Base-by-base conservation (phyloP, 2,329 filamentous ascomycete genomes). In the Blumeria hordei region DNA sequence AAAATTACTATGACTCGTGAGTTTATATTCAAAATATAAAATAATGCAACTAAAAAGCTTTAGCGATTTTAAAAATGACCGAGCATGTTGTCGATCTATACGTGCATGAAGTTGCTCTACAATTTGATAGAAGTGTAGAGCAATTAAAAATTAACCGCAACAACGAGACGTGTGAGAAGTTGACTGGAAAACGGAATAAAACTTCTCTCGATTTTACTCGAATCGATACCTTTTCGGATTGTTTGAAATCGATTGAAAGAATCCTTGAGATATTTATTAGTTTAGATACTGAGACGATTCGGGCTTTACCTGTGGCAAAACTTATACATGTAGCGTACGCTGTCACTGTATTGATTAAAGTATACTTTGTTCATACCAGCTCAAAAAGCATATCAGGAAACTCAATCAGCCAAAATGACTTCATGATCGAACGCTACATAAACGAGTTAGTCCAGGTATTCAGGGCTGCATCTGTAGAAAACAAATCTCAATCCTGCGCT, bases 381-480 rank as follows among this genome's bases (percentile, higher is more conserved):
- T 75, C 80, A 0, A 74, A 75, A 43, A 81, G 77, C 14, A 79
- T 81, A 60, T 73, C 88, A 1, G 79, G 78, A n/a, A 75, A 76
- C 57, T 74, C 88, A 16, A 80, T 90, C 58, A 73, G 79, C 59
- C 77, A 77, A 58, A 74, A 81, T 55, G 74, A 80, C 59, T 74
- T 90, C 68, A 78, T 80, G 57, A 69, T 75, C 14, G 74, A 78
- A 59, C 70, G 76, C 55, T 83, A 86, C 63, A 71, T 93, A 2
- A 80, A 85, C 58, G 73, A 72, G n/a, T 70, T 88, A 18, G 75
- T 86, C 1, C 74, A 78, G 1, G 80, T 81, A 60, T 83, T 90
- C 61, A 73, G 74, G 56, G 72, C 74, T 41, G 74, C 80, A 0
- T 80, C 81, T 0, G 75, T 76, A 3, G 74, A 75, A 0, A 77